Evolutionary conservation across 2,329 filamentous ascomycete species (phyloP), one percentile per base, ranked within the genome.

Genomic region (Knoxdaviesia capensis): DNA sequence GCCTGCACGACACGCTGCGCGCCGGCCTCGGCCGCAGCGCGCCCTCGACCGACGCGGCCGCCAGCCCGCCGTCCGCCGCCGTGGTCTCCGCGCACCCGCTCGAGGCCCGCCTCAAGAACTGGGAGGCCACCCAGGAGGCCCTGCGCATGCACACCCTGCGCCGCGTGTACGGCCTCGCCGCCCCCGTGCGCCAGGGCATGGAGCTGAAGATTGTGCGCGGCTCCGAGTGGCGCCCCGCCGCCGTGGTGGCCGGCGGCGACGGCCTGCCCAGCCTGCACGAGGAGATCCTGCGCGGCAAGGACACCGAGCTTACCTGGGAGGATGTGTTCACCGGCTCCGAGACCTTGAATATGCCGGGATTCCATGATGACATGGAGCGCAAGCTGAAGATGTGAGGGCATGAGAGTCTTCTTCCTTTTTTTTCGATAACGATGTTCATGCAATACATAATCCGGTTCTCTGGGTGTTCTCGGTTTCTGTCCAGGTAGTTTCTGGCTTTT

Each of bases 301-400:
- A 96, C 57, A 64, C 71, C 31, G 79, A 73, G 53, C 67, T 93
- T 51, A 74, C 69, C 6, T 98, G 90, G 90, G 90, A 98, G 69
- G 90, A 96, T 65, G 76, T 98, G 20, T 96, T 80, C 57, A 74
- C 71, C 20, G 84, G 85, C 46, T 79, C 82, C 51, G 84, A 88
- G 60, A 70, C 74, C 56, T 71, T 77, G 52, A 70, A 73, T 46
- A 65, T 74, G 36, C 73, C 78, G 29, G 74, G 78, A 42, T 77
- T 94, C 61, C 86, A 94, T 53, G 79, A 84, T 44, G 88, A 96
- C 73, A 86, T 94, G 76, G 88, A 94, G 75, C 73, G 74, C 61
- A 84, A 85, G 70, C 66, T 93, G 60, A 81, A 77, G 69, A 92
- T 94, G 57, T 44, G 32, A 44, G 34, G n/a, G 20, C 3, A 3